Percentiles rank a stretch among this genome's conserved stretches.
Evolutionary conservation across 192 early-diverging fungal genomes (phyloP).

Genomic region (Backusella tarrabulga): DNA sequence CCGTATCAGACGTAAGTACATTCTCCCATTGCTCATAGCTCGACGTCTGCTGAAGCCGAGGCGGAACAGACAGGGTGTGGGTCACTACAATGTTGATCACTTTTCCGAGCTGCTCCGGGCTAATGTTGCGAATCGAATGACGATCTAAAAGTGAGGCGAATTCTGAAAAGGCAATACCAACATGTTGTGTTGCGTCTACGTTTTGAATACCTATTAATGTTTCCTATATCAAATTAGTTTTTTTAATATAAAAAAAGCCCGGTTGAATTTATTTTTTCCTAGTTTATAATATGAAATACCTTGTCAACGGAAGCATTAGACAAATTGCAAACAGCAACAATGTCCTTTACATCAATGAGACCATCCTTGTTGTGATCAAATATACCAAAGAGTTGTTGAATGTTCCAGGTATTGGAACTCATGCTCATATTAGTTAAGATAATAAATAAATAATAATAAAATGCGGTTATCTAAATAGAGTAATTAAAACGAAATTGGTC

Average conservation of each 20-base stretch:
- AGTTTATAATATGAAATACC: constrained; percentile 17
- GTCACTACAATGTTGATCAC: constrained; percentile 20
- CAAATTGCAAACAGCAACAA: constrained; percentile 37
- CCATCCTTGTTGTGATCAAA: constrained; percentile 53
- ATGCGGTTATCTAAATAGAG: neutral
- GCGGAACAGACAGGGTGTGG: constrained; percentile 6
- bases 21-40: constrained; percentile 19
- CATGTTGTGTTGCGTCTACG: neutral
- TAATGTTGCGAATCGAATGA: constrained; percentile 18
- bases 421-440: neutral
- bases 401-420: constrained; percentile 11
- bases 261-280: neutral
- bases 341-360: constrained; percentile 44
- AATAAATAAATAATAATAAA: neutral
- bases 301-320: constrained; percentile 34
- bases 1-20: constrained; percentile 50
- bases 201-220: constrained; percentile 10
- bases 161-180: constrained; percentile 12
- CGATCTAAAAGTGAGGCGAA: constrained; percentile 12
- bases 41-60: neutral
- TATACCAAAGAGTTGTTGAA: constrained; percentile 44
- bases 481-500: neutral
- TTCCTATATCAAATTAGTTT: constrained; percentile 1
- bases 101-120: constrained; percentile 16
- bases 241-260: neutral